Evolutionary conservation across 1,139 yeast genomes (phyloP).

Genomic region (Candida anutae): DNA sequence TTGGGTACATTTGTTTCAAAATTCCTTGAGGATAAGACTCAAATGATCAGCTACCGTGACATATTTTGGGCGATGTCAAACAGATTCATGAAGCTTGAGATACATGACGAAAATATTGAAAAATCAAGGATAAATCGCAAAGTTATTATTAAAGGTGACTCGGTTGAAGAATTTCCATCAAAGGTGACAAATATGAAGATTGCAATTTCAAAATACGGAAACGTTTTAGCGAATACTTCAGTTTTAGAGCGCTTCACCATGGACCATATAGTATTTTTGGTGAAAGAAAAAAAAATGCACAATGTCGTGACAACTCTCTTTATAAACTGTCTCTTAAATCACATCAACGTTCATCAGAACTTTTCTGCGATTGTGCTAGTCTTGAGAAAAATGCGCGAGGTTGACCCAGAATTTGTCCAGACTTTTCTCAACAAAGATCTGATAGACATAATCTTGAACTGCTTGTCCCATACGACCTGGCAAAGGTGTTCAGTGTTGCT

Average conservation of each 20-base stretch:
- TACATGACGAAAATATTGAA: conserved; percentile 17
- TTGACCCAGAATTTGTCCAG: conserved; percentile 14
- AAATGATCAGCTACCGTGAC: conserved; percentile 20
- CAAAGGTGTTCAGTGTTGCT: too few relatives aligned
- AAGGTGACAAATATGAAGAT: conserved; percentile 17
- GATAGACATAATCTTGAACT: conserved; percentile 21
- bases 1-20: conserved; percentile 19
- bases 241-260: conserved; percentile 17
- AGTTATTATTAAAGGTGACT: conserved; percentile 7
- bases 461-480: conserved; percentile 22
- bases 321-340: conserved; percentile 32
- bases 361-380: conserved; percentile 24
- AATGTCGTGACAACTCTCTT: conserved; percentile 20
- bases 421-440: conserved; percentile 18
- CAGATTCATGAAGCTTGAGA: conserved; percentile 20
- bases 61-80: conserved; percentile 23
- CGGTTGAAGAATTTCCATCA: conserved; percentile 11
- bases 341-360: conserved; percentile 28
- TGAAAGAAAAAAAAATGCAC: conserved; percentile 8
- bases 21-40: conserved; percentile 5
- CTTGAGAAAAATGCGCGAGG: conserved; percentile 13
- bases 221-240: conserved; percentile 24
- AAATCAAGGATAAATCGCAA: conserved; percentile 8
- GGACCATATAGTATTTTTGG: conserved; percentile 13
- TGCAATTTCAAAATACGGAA: conserved; percentile 18